A percentile compares a stretch with the other conserved stretches of the same genome.
phyloP scores from a whole-genome alignment of 1,139 yeast genomes.

The Kodamaea plutei region DNA sequence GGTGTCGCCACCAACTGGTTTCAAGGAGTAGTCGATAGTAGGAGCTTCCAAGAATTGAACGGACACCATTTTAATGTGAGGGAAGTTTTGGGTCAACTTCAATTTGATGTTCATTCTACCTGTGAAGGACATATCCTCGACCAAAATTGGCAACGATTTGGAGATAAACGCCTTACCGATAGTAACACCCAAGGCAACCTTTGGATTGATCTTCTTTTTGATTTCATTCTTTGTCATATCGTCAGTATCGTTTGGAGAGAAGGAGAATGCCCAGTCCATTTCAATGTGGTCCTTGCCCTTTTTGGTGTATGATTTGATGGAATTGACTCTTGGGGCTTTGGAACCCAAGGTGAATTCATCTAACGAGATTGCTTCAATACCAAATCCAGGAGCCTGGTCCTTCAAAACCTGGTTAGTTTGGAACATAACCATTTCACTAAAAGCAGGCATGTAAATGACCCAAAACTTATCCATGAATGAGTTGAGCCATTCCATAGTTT shows the following conservation, averaged over 20 bases:
- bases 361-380: conserved; percentile 66
- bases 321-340: conserved; percentile 70
- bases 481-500: conserved; percentile 79
- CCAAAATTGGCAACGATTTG: conserved; percentile 69
- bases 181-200: conserved; percentile 74
- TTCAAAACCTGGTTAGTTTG: conserved; percentile 63
- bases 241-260: conserved; percentile 76
- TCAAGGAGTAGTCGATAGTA: conserved; percentile 68
- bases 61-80: conserved; percentile 69
- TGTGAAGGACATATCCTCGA: conserved; percentile 71
- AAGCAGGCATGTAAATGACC: conserved; percentile 83
- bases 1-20: conserved; percentile 87
- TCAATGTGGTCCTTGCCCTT: conserved; percentile 63
- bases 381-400: conserved; percentile 76
- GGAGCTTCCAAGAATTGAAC: conserved; percentile 76
- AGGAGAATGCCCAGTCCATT: conserved; percentile 81
- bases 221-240: conserved; percentile 77
- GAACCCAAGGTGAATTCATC: conserved; percentile 78
- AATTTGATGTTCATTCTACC: conserved; percentile 69
- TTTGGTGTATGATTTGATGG: conserved; percentile 67
- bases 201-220: conserved; percentile 67
- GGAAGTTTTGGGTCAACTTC: conserved; percentile 60
- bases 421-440: conserved; percentile 69
- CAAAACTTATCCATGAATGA: conserved; percentile 73
- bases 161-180: conserved; percentile 75